Evolutionary conservation across 2,329 filamentous ascomycete species (phyloP).

Genomic region (Phialemoniopsis sp.): DNA sequence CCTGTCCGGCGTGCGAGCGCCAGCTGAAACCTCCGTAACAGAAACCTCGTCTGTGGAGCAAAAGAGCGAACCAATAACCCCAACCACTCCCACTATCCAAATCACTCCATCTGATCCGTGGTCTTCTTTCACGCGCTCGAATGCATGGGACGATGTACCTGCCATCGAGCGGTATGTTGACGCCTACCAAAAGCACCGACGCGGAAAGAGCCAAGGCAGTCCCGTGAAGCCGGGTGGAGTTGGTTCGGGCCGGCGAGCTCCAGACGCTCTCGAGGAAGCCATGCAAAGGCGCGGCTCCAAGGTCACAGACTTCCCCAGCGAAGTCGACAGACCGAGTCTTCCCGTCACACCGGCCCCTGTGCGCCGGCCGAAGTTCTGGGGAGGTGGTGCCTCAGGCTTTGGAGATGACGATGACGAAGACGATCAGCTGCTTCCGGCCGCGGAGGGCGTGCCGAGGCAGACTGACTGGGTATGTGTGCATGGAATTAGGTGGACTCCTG

Average conservation of each 20-base stretch:
- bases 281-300: constrained; percentile 46
- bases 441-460: constrained; percentile 82
- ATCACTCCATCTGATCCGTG: constrained; percentile 56
- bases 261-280: constrained; percentile 3
- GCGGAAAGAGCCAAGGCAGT: constrained; percentile 21
- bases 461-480: constrained; percentile 89
- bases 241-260: constrained; percentile 12
- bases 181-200: constrained; percentile 60
- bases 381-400: constrained; percentile 33
- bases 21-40: constrained; percentile 27
- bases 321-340: constrained; percentile 77
- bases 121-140: constrained; percentile 69
- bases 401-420: constrained; percentile 49
- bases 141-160: constrained; percentile 91
- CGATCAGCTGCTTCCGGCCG: constrained; percentile 61
- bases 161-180: constrained; percentile 87
- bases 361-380: constrained; percentile 65
- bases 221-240: constrained; percentile 17
- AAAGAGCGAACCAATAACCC: constrained; percentile 39
- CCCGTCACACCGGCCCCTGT: constrained; percentile 87
- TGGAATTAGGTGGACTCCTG: constrained; percentile 40
- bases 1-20: constrained; percentile 12
- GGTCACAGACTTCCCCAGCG: constrained; percentile 84
- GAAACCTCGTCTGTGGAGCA: constrained; percentile 28
- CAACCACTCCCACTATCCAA: constrained; percentile 42